phyloP scores from a whole-genome alignment of 352 stramenopile genomes.

The Globisporangium barbulae region DNA sequence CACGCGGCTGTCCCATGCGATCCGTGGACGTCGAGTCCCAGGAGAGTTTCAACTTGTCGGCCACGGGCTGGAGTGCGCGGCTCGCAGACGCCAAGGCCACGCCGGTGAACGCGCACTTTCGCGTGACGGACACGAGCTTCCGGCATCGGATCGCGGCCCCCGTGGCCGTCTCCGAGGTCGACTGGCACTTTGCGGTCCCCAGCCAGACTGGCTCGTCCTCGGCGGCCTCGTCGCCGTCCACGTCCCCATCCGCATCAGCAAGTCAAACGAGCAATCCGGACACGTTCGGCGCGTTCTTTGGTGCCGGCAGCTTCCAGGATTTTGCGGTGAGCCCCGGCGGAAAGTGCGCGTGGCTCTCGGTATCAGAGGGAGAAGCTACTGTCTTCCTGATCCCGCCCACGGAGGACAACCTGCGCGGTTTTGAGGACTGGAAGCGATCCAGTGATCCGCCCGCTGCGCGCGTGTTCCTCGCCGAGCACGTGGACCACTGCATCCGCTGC shows the following conservation, averaged over 20 bases:
- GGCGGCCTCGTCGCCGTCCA: conserved; percentile 8
- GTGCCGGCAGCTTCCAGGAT: conserved; percentile 59
- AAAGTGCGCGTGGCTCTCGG: conserved; percentile 60
- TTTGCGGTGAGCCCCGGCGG: conserved; percentile 54
- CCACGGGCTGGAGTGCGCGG: conserved; percentile 16
- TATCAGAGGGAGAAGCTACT: conserved; percentile 55
- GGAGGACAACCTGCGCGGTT: conserved; percentile 36
- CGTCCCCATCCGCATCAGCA: background rate
- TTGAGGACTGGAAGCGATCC: conserved; percentile 53
- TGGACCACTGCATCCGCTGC: conserved; percentile 75
- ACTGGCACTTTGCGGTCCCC: conserved; percentile 44
- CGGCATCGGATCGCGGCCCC: conserved; percentile 39
- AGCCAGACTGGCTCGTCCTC: conserved; percentile 4
- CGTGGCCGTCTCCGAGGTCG: conserved; percentile 43
- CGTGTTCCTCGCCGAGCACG: conserved; percentile 60
- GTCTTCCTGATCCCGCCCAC: conserved; percentile 70
- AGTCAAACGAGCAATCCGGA: conserved; percentile 33
- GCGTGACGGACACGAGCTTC: conserved; percentile 39
- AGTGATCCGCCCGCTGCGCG: conserved; percentile 28
- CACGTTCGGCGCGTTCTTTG: conserved; percentile 55
- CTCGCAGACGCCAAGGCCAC: conserved; percentile 16
- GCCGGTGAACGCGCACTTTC: conserved; percentile 54
- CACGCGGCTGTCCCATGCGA: conserved; percentile 16
- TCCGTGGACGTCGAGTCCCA: conserved; percentile 21
- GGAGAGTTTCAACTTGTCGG: conserved; percentile 21